Evolutionary conservation across 2,329 filamentous ascomycete genomes (phyloP), one percentile per base, ranked within the genome.

Genomic region (Westerdykella ornata): DNA sequence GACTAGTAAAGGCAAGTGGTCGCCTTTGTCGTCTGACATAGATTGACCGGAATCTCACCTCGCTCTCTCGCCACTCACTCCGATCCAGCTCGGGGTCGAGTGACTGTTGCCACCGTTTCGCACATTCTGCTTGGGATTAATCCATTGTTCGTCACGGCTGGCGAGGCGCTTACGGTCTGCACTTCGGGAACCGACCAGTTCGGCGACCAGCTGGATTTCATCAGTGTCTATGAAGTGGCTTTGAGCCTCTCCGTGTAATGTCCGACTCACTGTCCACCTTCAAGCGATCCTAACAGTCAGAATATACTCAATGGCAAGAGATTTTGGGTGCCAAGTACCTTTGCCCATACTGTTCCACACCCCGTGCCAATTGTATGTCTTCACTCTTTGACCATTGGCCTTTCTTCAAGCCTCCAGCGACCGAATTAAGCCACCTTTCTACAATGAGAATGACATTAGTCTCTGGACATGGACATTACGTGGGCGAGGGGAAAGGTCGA

Each of bases 51-150:
- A 44, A 44, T 35, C 53, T 49, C 42, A 62, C 65, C 42, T 69
- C 65, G n/a, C 50, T 39, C 7, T 62, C 57, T 8, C 51, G 54
- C 65, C 66, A 68, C 42, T 66, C 61, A 35, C 60, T 66, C 26
- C 60, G 64, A 42, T 68, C 58, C 37, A 72, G 52, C 15, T 61
- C 57, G 3, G 69, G 69, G 44, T 70, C 66, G 2, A 72, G 61
- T 7, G 62, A 67, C 19, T 69, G 67, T 34, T 69, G 67, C 69
- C 69, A 72, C 33, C 69, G 57, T 46, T 72, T 72, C n/a, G 69
- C 67, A 45, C 69, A 72, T 54, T 72, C 68, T 71, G 28, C 14
- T 43, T 46, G 5, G 47, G 46, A 16, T 19, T 37, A 26, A 17
- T 32, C 19, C 30, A 3, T 15, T 33, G 3, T 15, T n/a, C 16